Conservation (phyloP, 148 eudicot genomes). For the Pouteria glomerata region DNA sequence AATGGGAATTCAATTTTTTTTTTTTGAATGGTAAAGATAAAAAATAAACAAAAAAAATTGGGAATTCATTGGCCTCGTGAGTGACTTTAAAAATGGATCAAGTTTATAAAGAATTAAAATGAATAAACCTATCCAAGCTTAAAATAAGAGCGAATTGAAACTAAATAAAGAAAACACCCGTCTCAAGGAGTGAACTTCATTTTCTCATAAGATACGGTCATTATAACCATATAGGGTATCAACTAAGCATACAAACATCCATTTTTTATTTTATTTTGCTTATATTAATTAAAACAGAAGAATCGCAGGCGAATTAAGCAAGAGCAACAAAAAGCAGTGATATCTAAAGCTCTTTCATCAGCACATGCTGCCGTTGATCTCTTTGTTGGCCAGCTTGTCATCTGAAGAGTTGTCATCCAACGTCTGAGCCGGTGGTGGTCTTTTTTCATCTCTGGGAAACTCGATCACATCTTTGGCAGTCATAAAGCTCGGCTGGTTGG, state of each 20-base stretch:
- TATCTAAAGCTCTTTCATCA: not conserved
- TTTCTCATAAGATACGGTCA: not conserved
- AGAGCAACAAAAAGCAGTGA: not conserved
- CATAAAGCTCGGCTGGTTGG: conserved; percentile 45
- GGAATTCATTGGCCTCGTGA: too few species aligned
- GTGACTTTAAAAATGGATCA: too few species aligned
- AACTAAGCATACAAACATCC: not conserved
- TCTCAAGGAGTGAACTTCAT: too few species aligned
- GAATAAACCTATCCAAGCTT: too few species aligned
- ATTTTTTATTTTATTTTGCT: too few species aligned
- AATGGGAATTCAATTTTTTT: too few species aligned
- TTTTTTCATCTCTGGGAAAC: conserved; percentile 15
- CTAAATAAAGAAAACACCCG: too few species aligned
- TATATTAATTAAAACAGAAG: too few species aligned
- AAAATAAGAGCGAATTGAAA: too few species aligned
- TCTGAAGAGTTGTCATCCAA: conserved; percentile 15
- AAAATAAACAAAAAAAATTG: too few species aligned
- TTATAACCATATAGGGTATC: not conserved
- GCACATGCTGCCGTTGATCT: not conserved
- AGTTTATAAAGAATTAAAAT: too few species aligned
- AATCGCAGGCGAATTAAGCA: not conserved
- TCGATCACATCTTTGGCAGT: conserved; percentile 20
- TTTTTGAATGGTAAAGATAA: too few species aligned
- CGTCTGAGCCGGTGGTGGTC: conserved; percentile 13
- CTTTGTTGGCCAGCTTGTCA: conserved; percentile 13